These are phyloP conservation scores for Lentinus polychrous DNA, from an alignment of 1,284 basidiomycete genomes.

Conservation along the genomic window DNA sequence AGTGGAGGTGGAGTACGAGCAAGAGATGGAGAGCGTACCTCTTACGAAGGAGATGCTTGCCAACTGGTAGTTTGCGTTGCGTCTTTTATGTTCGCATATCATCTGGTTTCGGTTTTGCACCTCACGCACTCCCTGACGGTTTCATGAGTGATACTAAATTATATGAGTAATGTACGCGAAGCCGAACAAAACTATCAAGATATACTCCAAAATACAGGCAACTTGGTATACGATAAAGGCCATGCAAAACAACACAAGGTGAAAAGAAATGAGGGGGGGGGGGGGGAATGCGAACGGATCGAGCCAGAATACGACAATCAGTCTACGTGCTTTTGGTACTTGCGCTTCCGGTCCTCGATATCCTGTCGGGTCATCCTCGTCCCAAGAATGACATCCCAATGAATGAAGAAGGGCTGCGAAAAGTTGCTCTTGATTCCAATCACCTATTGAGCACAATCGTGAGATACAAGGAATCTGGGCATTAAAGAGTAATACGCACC, in stretches of 20 bases:
- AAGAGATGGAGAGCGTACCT: slow-evolving; percentile 73
- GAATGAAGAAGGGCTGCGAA: slow-evolving; percentile 89
- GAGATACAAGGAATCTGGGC: background rate
- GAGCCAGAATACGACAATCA: background rate
- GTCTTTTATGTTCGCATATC: no score
- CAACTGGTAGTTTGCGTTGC: slow-evolving; percentile 40
- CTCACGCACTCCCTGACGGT: no score
- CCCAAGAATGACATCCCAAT: slow-evolving; percentile 78
- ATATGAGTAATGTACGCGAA: no score
- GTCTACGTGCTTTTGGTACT: slow-evolving; percentile 10
- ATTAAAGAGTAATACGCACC: slow-evolving; percentile 32
- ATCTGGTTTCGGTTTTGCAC: no score
- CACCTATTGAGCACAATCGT: slow-evolving; percentile 33
- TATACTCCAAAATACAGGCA: no score
- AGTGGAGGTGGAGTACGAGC: slow-evolving; percentile 94
- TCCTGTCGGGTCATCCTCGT: slow-evolving; percentile 77
- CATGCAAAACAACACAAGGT: no score
- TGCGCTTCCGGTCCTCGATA: slow-evolving; percentile 39
- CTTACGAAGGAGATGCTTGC: slow-evolving; percentile 49
- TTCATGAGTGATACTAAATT: no score
- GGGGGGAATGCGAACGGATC: no score
- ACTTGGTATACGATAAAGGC: no score
- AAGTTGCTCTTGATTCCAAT: slow-evolving; percentile 97
- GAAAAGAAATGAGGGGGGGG: no score
- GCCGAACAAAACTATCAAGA: no score